phyloP scores from a whole-genome alignment of 768 basidiomycete species.

The Neoboletus magnificus region DNA sequence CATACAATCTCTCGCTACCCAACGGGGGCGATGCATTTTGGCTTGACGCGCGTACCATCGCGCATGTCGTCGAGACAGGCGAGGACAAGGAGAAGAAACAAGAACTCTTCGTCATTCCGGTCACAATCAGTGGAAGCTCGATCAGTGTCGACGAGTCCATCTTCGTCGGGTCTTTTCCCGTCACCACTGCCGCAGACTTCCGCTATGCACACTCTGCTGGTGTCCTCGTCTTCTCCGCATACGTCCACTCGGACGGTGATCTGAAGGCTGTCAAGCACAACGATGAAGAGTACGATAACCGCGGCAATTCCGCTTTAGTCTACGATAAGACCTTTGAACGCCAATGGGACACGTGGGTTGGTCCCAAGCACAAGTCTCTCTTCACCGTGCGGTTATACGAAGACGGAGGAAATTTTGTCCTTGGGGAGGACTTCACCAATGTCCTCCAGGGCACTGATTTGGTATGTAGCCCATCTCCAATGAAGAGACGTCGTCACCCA shows the following conservation, averaged over 20 bases:
- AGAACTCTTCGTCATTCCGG: constrained; percentile 57
- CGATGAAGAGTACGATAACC: constrained; percentile 68
- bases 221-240: constrained; percentile 79
- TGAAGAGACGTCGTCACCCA: neutral
- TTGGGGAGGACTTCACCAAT: constrained; percentile 53
- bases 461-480: constrained; percentile 39
- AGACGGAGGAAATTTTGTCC: constrained; percentile 47
- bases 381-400: constrained; percentile 62
- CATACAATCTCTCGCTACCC: constrained; percentile 56
- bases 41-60: constrained; percentile 69
- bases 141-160: constrained; percentile 37
- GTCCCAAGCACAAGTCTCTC: constrained; percentile 66
- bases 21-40: constrained; percentile 78
- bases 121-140: constrained; percentile 41
- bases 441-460: constrained; percentile 65
- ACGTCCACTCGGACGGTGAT: constrained; percentile 74
- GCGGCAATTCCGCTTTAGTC: constrained; percentile 69
- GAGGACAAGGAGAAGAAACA: constrained; percentile 48
- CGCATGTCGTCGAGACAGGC: constrained; percentile 54
- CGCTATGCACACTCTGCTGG: constrained; percentile 54
- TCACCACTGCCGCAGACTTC: constrained; percentile 68
- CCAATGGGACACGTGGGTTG: constrained; percentile 81
- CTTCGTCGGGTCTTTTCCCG: constrained; percentile 64
- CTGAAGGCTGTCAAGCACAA: constrained; percentile 64
- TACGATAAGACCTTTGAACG: constrained; percentile 67